Evolutionary conservation across 2,329 filamentous ascomycete genomes (phyloP), one percentile per base, ranked within the genome.

Genomic region (Cryphonectria naterciae): DNA sequence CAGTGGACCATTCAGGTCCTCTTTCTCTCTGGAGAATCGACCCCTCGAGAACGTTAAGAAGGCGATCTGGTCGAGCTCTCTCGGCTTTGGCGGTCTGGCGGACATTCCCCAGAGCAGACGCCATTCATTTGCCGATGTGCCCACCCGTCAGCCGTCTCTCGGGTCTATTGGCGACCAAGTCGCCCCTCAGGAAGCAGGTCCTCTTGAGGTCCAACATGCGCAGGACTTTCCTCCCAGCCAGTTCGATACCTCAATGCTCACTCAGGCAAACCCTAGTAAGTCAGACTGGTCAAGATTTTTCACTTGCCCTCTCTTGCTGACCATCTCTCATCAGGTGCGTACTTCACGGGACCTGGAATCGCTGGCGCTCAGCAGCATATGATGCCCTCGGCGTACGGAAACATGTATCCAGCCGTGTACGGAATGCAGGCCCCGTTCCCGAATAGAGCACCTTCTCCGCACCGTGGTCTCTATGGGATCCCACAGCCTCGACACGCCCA

Each of bases 71-170:
- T 91, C 92, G 74, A 92, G 87, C 75, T 89, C 90, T 7, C 85
- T 90, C n/a, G 89, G 88, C 1, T 92, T 93, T 77, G 86, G 87
- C 61, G 85, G 86, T 22, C 74, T 88, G 35, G 85, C 84, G 4
- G 91, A 93, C 72, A 84, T 89, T 41, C 88, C 91, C 17, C 92
- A 94, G 76, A 94, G 92, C 76, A 88, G 93, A 71, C 89, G 93
- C 39, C 93, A 95, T 79, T 95, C 93, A 1, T 93, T 96, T 77
- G 93, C 89, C 67, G 90, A 90, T 75, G 85, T 91, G 76, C 89
- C 67, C 19, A 89, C 88, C 37, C 85, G 89, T 19, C 89, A 91
- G 74, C 87, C 85, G 2, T 91, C 89, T 2, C 87, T 91, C 74
- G 87, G 87, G 75, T 91, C 89, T 39, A 81, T 89, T 67, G 84